Base-by-base conservation (phyloP, 2,329 filamentous ascomycete species). In the Fusarium temperatum region DNA sequence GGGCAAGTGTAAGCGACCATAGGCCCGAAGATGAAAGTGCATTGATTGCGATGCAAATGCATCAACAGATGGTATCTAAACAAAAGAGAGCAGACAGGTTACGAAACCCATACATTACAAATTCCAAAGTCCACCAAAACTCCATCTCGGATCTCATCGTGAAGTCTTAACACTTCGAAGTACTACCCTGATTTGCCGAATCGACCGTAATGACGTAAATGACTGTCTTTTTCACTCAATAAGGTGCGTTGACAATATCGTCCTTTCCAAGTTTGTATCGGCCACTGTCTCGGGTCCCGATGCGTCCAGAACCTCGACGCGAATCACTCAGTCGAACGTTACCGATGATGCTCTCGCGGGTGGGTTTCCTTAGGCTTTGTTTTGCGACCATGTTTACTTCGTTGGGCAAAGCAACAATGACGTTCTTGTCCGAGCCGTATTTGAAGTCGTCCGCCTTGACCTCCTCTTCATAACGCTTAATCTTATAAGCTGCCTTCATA, bases 361-460 rank as follows among this genome's bases (percentile, higher is more conserved):
- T 98, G 3, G 96, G 95, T 79, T 92, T 92, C 87, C 94, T 94
- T 80, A 99, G 89, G 65, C 91, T 92, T 77, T 92, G 89, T 83
- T 96, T 95, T 51, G 92, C 93, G 18, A 99, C 94, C 95, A 98
- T 98, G 83, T 98, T 97, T 76, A 99, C 96, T 82, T 98, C 95
- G 80, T 99, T 98, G 5, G 96, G 95, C 73, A 99, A 86, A 2
- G 96, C 96, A 41, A 99, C 96, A 79, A 99, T 98, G 78, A 99
- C 94, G 79, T 98, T 98, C 89, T 98, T 97, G 83, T 99, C 96
- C 10, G 92, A 95, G 53, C 96, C 96, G 79, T 95, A 99, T 79
- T 96, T 95, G 90, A 99, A 99, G 82, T 99, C 97, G 82, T 99
- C 96, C 8, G 96, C 96, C 87, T 97, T 98, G 80, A 99, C 95